Evolutionary conservation across 768 basidiomycete species (phyloP).

Genomic region (Xerocomus spinulosus): DNA sequence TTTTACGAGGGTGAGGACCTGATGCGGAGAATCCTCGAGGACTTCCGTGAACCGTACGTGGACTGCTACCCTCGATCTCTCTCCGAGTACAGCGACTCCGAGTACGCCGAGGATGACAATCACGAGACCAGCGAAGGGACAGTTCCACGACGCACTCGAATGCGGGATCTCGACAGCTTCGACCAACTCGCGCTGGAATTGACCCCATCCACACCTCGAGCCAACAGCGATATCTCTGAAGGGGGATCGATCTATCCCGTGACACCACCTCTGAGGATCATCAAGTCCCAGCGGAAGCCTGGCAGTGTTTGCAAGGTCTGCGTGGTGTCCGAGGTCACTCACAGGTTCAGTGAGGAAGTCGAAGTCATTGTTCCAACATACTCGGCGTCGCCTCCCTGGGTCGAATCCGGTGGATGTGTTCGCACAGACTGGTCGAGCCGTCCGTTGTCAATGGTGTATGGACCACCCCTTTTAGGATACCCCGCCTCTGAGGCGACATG

Average conservation of each 20-base stretch:
- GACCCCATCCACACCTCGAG: background rate
- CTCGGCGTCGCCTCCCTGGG: slow-evolving; percentile 1
- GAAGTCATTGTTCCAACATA: background rate
- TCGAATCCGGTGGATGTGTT: slow-evolving; percentile 4
- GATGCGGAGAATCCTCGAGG: slow-evolving; percentile 14
- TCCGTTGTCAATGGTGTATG: background rate
- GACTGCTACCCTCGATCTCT: slow-evolving; percentile 2
- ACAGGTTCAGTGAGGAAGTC: background rate
- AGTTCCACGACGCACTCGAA: background rate
- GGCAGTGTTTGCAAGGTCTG: background rate
- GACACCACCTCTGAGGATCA: background rate
- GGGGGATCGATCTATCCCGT: slow-evolving; percentile 4
- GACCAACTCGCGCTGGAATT: slow-evolving; percentile 2
- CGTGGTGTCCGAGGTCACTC: background rate
- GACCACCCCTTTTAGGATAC: background rate
- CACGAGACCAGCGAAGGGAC: background rate
- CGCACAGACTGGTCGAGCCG: slow-evolving; percentile 1
- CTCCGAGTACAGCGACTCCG: slow-evolving; percentile 6
- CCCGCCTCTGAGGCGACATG: background rate
- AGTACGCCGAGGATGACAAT: background rate
- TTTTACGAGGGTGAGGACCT: background rate
- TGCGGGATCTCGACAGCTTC: background rate
- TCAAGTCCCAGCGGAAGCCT: background rate
- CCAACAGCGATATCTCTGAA: slow-evolving; percentile 1
- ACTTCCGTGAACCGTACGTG: slow-evolving; percentile 12